Base-by-base conservation (phyloP, 768 basidiomycete genomes). In the Tulasnella sp. region DNA sequence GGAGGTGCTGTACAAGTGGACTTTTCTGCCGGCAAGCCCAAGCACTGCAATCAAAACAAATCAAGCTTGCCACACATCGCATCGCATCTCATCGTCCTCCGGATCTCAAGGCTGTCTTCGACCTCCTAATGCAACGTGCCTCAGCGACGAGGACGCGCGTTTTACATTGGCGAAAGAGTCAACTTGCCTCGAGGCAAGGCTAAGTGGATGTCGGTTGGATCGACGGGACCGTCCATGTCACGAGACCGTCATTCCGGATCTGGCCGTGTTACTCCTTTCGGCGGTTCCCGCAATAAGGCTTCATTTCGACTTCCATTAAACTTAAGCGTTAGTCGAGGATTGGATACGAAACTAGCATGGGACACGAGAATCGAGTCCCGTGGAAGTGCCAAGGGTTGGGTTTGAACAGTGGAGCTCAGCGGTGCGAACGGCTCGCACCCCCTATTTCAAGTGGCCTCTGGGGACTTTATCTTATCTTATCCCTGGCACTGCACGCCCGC, bases 71-170 rank as follows among this genome's bases (percentile, higher is more conserved):
- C 57, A 61, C 51, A 18, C 57, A 61, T 61, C 57, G 57, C 57
- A 61, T 61, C 57, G 29, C 57, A 61, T 61, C 57, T 61, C 57
- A 61, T 61, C 57, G 57, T 61, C 23, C 57, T 29, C 57, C 57
- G 57, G 57, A 61, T 61, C 57, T 61, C 29, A n/a, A 61, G n/a
- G n/a, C 57, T 61, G 18, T 13, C n/a, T 29, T 61, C 57, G 29
- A 61, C 57, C 57, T 61, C 57, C 57, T 61, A 61, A 61, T 61
- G 57, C 57, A 61, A 61, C 57, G 57, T 61, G 57, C 29, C 57
- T 29, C 57, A 61, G 57, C 20, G 57, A 61, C 13, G 57, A 61
- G 29, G n/a, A 61, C 11, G 29, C n/a, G 57, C 57, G 57, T 29
- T 61, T 61, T 61, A n/a, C 57, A 16, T 61, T 29, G 57, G 57